Conservation (phyloP, 1,284 basidiomycete genomes). For the Fistulinella staudtii region DNA sequence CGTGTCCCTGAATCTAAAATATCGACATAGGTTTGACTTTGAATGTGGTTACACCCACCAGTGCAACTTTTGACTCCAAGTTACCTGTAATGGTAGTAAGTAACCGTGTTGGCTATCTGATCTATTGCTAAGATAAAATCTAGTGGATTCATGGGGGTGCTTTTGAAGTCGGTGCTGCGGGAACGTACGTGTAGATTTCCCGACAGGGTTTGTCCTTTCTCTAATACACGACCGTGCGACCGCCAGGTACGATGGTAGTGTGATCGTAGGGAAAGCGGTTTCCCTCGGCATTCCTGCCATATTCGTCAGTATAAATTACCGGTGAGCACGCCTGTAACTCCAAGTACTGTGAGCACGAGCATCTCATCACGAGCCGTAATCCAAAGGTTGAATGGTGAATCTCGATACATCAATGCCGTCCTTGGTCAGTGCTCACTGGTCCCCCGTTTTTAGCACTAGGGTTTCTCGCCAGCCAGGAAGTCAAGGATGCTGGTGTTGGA, state of each 20-base stretch:
- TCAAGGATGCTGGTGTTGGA: slow-evolving; percentile 45
- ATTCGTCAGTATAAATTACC: slow-evolving; percentile 37
- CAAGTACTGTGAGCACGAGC: not conserved
- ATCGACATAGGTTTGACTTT: slow-evolving; percentile 38
- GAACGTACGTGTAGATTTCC: slow-evolving; percentile 9
- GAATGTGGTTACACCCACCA: slow-evolving; percentile 38
- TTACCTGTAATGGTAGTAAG: slow-evolving; percentile 42
- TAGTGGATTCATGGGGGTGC: slow-evolving; percentile 27
- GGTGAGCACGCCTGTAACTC: slow-evolving; percentile 9
- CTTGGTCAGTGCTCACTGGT: slow-evolving; percentile 19
- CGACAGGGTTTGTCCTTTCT: not conserved
- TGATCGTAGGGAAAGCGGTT: slow-evolving; percentile 23
- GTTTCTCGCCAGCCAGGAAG: slow-evolving; percentile 47
- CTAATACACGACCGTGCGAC: not conserved
- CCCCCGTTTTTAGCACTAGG: slow-evolving; percentile 34
- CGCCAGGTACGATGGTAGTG: slow-evolving; percentile 21
- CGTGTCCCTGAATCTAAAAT: no score
- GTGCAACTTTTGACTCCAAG: slow-evolving; percentile 16
- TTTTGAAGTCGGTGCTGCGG: slow-evolving; percentile 33
- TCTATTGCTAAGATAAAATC: not conserved
- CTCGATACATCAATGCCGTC: slow-evolving; percentile 23
- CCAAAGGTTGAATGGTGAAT: slow-evolving; percentile 26
- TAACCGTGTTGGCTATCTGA: not conserved
- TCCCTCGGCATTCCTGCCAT: slow-evolving; percentile 28
- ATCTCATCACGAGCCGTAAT: not conserved